These are phyloP conservation scores for Pseudonitzschia pungens DNA, from an alignment of 108 stramenopile species.

Conservation along the genomic window DNA sequence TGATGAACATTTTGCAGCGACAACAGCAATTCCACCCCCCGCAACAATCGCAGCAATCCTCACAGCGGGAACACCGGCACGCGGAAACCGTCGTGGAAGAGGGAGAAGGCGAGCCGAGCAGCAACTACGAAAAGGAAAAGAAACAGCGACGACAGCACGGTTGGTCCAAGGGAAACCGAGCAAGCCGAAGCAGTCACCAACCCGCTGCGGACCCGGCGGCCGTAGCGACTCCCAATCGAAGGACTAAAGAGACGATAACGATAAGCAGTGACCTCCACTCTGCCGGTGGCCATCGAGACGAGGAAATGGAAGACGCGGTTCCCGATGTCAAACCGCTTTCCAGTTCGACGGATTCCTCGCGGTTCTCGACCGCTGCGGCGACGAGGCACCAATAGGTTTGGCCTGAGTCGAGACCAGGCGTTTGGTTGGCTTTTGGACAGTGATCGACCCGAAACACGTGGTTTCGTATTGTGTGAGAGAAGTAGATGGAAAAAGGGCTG, in stretches of 20 bases:
- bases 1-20: slow-evolving; percentile 34
- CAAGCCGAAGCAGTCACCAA: background rate
- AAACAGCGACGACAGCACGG: background rate
- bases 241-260: background rate
- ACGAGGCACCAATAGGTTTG: background rate
- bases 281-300: slow-evolving; percentile 5
- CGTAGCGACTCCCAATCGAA: background rate
- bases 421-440: background rate
- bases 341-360: slow-evolving; percentile 25
- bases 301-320: slow-evolving; percentile 36
- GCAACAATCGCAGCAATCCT: background rate
- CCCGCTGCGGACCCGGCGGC: background rate
- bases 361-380: slow-evolving; percentile 1
- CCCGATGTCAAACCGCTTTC: slow-evolving; percentile 37
- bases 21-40: slow-evolving; percentile 12
- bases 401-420: background rate
- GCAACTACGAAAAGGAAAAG: background rate
- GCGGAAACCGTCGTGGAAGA: background rate
- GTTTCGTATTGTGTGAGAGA: no score
- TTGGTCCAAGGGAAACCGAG: background rate
- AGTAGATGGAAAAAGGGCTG: no score
- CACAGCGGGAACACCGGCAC: background rate
- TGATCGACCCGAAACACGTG: background rate
- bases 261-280: background rate
- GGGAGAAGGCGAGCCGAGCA: background rate